Evolutionary conservation across 768 basidiomycete genomes (phyloP), one percentile per base, ranked within the genome.

Genomic region (Panellus pusillus): DNA sequence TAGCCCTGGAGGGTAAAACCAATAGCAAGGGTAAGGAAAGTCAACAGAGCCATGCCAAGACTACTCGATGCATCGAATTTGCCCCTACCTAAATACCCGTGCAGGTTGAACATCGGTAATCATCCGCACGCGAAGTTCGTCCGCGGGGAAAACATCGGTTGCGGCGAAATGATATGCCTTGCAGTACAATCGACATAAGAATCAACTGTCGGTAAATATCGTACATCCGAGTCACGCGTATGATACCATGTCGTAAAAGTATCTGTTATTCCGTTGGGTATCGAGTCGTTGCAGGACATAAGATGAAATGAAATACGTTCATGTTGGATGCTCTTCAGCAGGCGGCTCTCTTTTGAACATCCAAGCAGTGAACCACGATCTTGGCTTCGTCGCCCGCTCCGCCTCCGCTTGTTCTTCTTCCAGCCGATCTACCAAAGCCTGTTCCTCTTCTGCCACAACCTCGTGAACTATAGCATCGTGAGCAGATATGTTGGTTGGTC

Each of bases 331-430:
- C 61, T 12, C 43, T n/a, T 45, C 50, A 28, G 50, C 31, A n/a
- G 59, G 47, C 28, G 54, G 54, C 41, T 65, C 54, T 57, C 68
- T 74, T 61, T 70, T 74, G 66, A 84, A 87, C 76, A 86, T 78
- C 86, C 85, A 87, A 31, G 83, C 78, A 36, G 79, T 82, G 57
- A 84, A 69, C 84, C 83, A 84, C 12, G 84, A 80, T 60, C 77
- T 80, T 29, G 73, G 72, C 24, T 68, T 69, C 50, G 69, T 72
- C 18, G 74, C 69, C 56, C 76, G 76, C 31, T 73, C 69, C 32
- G 73, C 79, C 58, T 82, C 79, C 9, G 71, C 73, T 60, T 80
- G 70, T 66, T 88, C 86, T 43, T 77, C 76, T 61, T 81, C 75
- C 44, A 82, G 62, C 41, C 80, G 72, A 58, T 81, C 74, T 29